Conservation (phyloP, 176 grass and related monocot species). For the Aegilops sharonensis region DNA sequence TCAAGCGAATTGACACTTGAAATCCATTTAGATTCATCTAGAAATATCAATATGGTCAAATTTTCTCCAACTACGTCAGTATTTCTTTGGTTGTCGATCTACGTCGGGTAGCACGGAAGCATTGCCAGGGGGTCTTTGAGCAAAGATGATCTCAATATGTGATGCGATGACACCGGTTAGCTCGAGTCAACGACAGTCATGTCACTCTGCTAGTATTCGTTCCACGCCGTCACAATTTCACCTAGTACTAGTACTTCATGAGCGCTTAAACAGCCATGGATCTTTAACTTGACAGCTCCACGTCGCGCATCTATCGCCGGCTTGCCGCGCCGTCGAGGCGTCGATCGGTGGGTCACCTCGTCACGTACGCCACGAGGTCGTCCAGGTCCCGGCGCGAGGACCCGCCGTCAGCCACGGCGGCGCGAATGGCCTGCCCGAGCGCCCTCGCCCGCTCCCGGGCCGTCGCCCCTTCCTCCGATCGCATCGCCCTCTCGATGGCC, state of each 20-base stretch:
- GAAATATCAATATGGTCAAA: not conserved
- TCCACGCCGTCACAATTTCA: no score
- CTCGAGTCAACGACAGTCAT: no score
- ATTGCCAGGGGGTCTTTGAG: not conserved
- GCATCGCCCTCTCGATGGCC: constrained; percentile 40
- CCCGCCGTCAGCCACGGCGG: constrained; percentile 38
- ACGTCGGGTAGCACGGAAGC: not conserved
- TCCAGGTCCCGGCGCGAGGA: constrained; percentile 43
- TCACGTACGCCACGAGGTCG: constrained; percentile 51
- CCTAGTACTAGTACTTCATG: no score
- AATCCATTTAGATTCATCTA: not conserved
- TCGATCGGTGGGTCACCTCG: constrained; percentile 34
- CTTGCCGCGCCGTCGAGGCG: not conserved
- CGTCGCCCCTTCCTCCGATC: constrained; percentile 24
- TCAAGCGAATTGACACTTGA: no score
- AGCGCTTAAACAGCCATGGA: no score
- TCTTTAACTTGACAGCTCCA: no score
- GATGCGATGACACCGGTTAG: no score
- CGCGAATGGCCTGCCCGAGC: constrained; percentile 32
- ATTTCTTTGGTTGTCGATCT: not conserved
- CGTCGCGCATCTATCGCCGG: not conserved
- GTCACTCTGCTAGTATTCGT: no score
- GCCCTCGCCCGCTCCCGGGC: constrained; percentile 24
- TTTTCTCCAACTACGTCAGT: not conserved
- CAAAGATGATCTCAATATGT: no score